Conservation (phyloP, 768 basidiomycete genomes). For the Podaxis mareebaensis region DNA sequence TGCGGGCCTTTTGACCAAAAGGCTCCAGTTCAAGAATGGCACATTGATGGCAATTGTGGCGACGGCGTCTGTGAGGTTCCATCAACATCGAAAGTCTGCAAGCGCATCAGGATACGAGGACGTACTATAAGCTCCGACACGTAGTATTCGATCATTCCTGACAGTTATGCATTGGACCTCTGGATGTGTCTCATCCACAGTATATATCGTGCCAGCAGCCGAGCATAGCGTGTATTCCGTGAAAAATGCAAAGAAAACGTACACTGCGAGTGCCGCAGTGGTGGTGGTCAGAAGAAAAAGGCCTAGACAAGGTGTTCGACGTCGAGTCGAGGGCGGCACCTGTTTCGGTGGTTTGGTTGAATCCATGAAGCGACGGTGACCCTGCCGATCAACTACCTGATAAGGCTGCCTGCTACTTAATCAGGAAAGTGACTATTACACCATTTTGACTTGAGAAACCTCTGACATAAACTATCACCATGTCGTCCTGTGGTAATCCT, state of each 20-base stretch:
- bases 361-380: slow-evolving; percentile 4
- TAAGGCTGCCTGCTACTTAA: background rate
- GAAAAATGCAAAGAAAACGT: background rate
- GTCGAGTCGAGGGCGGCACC: background rate
- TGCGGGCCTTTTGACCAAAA: background rate
- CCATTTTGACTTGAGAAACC: background rate
- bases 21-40: background rate
- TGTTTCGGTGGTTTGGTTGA: slow-evolving; percentile 6
- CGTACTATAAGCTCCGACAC: slow-evolving; percentile 51
- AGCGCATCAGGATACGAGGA: slow-evolving; percentile 3
- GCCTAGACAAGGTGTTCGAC: background rate
- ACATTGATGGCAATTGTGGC: background rate
- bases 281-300: slow-evolving; percentile 3
- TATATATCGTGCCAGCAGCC: slow-evolving; percentile 55
- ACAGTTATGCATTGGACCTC: slow-evolving; percentile 65
- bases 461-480: slow-evolving; percentile 13
- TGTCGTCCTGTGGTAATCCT: slow-evolving; percentile 65
- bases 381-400: slow-evolving; percentile 8
- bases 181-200: slow-evolving; percentile 56
- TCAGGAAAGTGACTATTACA: background rate
- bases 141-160: slow-evolving; percentile 44
- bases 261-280: background rate
- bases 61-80: background rate
- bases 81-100: background rate
- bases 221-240: slow-evolving; percentile 61